These are phyloP conservation scores for Iris pallida DNA, from an alignment of 116 monocot species.

Conservation along the genomic window DNA sequence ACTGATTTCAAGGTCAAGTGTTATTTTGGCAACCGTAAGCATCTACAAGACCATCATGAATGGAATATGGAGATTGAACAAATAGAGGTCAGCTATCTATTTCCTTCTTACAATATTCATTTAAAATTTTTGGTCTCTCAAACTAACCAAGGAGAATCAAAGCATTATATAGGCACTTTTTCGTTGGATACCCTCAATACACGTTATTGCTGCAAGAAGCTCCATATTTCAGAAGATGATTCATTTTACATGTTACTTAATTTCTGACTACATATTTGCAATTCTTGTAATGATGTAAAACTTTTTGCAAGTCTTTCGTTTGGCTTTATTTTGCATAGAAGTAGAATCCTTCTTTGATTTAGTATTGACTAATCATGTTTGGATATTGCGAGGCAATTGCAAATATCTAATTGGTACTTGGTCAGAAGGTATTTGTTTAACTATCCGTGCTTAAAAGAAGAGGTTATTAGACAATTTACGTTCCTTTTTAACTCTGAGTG, in stretches of 20 bases:
- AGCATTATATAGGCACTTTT: neutral
- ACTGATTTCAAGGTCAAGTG: slow-evolving; percentile 72
- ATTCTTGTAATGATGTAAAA: no score
- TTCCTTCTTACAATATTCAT: neutral
- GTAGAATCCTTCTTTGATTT: no score
- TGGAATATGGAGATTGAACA: slow-evolving; percentile 73
- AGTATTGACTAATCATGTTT: no score
- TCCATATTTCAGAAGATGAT: neutral
- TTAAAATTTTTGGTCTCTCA: neutral
- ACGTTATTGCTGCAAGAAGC: neutral
- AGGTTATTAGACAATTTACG: no score
- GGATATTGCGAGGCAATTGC: no score
- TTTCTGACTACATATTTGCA: no score
- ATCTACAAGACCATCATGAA: slow-evolving; percentile 55
- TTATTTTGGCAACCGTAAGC: slow-evolving; percentile 51
- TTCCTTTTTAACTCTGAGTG: no score
- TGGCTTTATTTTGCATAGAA: no score
- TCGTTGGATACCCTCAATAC: neutral
- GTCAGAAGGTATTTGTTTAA: no score
- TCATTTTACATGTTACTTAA: neutral
- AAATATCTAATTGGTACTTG: no score
- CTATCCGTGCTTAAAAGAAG: no score
- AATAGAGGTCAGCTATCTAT: slow-evolving; percentile 47
- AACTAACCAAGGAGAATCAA: neutral
- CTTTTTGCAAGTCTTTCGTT: no score